Base-by-base conservation (phyloP, 164 flowering plant species). In the Aristolochia contorta region DNA sequence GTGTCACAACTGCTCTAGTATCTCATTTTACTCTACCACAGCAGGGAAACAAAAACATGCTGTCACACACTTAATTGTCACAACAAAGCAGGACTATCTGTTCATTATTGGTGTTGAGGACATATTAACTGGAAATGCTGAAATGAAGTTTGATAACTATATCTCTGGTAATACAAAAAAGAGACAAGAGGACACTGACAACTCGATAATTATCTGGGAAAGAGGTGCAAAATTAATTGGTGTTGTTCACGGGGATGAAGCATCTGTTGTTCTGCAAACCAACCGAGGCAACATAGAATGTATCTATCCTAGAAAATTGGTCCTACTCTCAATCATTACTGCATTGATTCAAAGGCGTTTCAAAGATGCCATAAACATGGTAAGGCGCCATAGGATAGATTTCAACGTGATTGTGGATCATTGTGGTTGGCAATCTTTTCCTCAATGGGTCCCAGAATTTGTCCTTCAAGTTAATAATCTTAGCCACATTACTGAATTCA, bases 181-280 rank as follows among this genome's bases (percentile, higher is more conserved):
- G 63, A 72, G 60, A 62, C 33, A 23, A 21, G 83, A 80, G 69
- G 83, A 80, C 58, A 81, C 72, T 55, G 74, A 58, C 22, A 75
- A 75, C 55, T 79, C 50, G 32, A 76, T 86, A 49, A 77, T 75
- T 68, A 65, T 93, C 20, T 93, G 97, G 99, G 99, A 93, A 79
- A 85, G 83, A 74, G 95, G 96, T 67, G 87, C 99, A 37, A 82
- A 76, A 70, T 58, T 93, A 66, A 59, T 81, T 67, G 95, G 95
- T 21, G 87, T 85, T 56, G 76, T 93, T 63, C 87, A 93, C 79
- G 97, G 97, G 63, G 95, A 91, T 74, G 96, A 82, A 75, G 91
- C 95, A 64, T 86, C 89, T 61, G 78, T 86, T 54, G 65, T 93
- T 65, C 20, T 93, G 32, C 96, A 90, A 79, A 84, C 99, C 50